Evolutionary conservation across 2,329 filamentous ascomycete species (phyloP).

Genomic region (Colletotrichum godetiae): DNA sequence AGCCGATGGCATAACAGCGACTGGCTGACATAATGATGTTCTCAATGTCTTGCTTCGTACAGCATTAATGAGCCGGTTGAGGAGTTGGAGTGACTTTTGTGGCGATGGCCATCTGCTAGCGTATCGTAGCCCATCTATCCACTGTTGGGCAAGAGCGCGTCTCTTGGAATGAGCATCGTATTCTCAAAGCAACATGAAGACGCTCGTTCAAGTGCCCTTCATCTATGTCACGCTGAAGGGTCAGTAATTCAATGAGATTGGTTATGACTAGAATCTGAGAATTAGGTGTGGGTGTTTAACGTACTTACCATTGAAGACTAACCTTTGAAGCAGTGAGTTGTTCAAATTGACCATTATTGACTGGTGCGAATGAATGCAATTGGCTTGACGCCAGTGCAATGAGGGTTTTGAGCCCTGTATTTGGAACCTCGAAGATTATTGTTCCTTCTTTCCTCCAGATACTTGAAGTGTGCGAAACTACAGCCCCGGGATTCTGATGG

Average conservation of each 20-base stretch:
- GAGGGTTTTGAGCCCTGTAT: too few species aligned
- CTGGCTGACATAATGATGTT: neutral
- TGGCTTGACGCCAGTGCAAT: too few species aligned
- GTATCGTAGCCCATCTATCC: neutral
- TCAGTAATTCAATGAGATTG: neutral
- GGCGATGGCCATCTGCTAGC: neutral
- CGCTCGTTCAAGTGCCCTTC: neutral
- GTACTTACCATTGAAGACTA: too few species aligned
- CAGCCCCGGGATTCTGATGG: neutral
- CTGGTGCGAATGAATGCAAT: too few species aligned
- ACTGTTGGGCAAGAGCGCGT: neutral
- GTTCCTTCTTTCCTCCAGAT: neutral
- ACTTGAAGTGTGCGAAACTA: neutral
- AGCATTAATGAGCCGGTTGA: neutral
- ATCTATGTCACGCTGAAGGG: neutral
- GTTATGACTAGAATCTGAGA: too few species aligned
- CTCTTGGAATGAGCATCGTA: neutral
- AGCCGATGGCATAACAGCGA: constrained; percentile 20
- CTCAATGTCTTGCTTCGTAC: neutral
- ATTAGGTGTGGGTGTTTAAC: too few species aligned
- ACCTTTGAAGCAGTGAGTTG: too few species aligned
- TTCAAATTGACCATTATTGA: too few species aligned
- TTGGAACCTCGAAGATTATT: too few species aligned
- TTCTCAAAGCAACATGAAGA: neutral
- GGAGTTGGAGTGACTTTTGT: neutral